Base-by-base conservation (phyloP, 495 filamentous ascomycete species). In the Penicillium steckii region DNA sequence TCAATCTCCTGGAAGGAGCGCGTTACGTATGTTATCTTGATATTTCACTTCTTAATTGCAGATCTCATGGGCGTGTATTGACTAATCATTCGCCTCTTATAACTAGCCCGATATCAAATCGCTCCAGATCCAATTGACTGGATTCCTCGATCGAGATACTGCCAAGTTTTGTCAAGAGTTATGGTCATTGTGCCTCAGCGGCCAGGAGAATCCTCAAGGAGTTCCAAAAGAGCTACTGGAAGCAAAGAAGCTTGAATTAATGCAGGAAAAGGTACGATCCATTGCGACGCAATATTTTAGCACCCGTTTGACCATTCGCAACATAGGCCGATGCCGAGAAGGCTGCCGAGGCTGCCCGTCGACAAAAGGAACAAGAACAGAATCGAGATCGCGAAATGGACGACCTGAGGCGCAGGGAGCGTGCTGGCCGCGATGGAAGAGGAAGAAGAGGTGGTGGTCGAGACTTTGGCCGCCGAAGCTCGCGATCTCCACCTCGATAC, bases 141-240 rank as follows among this genome's bases (percentile, higher is more conserved):
- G 91, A 4, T 97, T 97, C 60, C 81, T 99, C 55, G 91, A 96
- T 62, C 96, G 94, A 72, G 89, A 96, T 58, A 94, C 92, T 0
- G 74, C 91, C 8, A 74, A 79, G 5, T 99, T 99, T 68, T 97
- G 94, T 73, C 91, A 95, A 64, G 89, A 96, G 54, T 75, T 99
- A 1, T 99, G 94, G 94, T 87, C 81, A 35, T 74, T 97, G 13
- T 89, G 91, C 54, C 74, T 97, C 32, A 97, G 92, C 63, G 94
- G 89, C 12, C 94, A 99, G 68, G 76, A 81, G 42, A 96, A 85
- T 65, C 82, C 88, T 1, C 88, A 92, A 67, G 93, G 93, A 40
- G 90, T 99, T 30, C 94, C 94, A 0, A 91, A 95, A 65, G 93
- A 97, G 70, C 75, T 98, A 26, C 66, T 98, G 6, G 95, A 97